phyloP scores from a whole-genome alignment of 2,329 filamentous ascomycete species.

The Cytospora schulzeri region DNA sequence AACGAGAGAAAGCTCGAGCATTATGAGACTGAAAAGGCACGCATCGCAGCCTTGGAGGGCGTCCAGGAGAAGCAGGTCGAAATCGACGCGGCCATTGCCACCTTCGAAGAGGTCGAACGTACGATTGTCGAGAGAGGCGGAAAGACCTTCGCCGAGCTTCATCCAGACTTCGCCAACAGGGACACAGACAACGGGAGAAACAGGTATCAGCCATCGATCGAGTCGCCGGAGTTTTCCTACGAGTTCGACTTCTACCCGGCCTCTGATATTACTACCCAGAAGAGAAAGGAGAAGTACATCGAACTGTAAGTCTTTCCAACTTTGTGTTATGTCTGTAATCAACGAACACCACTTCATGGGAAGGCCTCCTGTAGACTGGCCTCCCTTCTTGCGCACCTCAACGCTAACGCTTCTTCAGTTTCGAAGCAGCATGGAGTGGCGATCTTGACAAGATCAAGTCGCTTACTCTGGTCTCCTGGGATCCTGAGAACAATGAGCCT shows the following conservation, averaged over 20 bases:
- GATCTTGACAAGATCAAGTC: constrained; percentile 67
- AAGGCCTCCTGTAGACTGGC: too few species aligned
- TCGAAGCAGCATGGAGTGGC: constrained; percentile 74
- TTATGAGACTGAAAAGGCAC: constrained; percentile 41
- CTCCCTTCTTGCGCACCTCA: too few species aligned
- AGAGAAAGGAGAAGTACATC: constrained; percentile 60
- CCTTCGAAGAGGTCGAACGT: constrained; percentile 58
- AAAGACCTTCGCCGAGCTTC: constrained; percentile 67
- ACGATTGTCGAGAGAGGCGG: constrained; percentile 59
- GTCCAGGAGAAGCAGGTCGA: constrained; percentile 57
- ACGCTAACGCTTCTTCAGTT: constrained; percentile 47
- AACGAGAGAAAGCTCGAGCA: constrained; percentile 38
- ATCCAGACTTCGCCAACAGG: constrained; percentile 52
- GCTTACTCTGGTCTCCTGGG: constrained; percentile 64
- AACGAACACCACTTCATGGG: too few species aligned
- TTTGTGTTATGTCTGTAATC: not conserved
- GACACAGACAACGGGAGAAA: constrained; percentile 26
- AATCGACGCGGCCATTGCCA: constrained; percentile 51
- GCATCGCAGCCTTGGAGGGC: constrained; percentile 36
- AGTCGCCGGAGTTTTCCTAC: constrained; percentile 47
- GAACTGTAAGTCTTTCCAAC: constrained; percentile 53
- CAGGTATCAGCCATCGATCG: constrained; percentile 21
- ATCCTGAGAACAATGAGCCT: constrained; percentile 51
- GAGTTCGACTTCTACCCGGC: constrained; percentile 54
- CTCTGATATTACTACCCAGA: constrained; percentile 60